Evolutionary conservation across 495 filamentous ascomycete genomes (phyloP).

Genomic region (Stereocaulon alpinum): DNA sequence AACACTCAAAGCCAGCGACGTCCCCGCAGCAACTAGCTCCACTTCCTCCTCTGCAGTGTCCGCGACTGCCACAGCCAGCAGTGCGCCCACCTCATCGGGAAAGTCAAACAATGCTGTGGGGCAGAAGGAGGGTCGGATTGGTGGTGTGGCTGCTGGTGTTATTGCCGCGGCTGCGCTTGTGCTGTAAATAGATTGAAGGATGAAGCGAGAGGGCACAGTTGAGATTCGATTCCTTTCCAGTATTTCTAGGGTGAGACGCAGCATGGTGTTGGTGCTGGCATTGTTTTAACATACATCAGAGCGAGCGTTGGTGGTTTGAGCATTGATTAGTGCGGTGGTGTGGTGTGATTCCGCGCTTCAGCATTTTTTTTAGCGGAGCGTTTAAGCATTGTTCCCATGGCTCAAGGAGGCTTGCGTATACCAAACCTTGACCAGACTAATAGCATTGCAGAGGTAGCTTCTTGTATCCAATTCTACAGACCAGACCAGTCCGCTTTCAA

Average conservation of each 20-base stretch:
- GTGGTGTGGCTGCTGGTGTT: slow-evolving; percentile 8
- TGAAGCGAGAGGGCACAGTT: neutral
- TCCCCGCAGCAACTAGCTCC: slow-evolving; percentile 22
- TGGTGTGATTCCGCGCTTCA: neutral
- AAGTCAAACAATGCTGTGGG: neutral
- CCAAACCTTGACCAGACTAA: neutral
- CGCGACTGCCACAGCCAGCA: slow-evolving; percentile 5
- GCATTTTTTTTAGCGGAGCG: neutral
- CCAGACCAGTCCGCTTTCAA: too few species aligned
- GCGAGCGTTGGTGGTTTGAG: neutral
- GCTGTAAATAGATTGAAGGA: neutral
- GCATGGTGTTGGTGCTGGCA: slow-evolving; percentile 7
- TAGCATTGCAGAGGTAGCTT: neutral
- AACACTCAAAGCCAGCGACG: slow-evolving; percentile 35
- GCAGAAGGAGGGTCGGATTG: neutral
- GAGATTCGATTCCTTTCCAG: neutral
- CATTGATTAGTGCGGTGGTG: neutral
- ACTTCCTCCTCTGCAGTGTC: slow-evolving; percentile 23
- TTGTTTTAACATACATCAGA: neutral
- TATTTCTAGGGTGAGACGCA: neutral
- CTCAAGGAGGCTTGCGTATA: neutral
- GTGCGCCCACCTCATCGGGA: too few species aligned
- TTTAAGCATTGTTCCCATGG: neutral
- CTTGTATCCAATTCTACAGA: neutral
- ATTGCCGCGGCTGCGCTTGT: slow-evolving; percentile 3